Evolutionary conservation across 2,329 filamentous ascomycete species (phyloP), one percentile per base, ranked within the genome.

Genomic region (Grosmannia clavigera): DNA sequence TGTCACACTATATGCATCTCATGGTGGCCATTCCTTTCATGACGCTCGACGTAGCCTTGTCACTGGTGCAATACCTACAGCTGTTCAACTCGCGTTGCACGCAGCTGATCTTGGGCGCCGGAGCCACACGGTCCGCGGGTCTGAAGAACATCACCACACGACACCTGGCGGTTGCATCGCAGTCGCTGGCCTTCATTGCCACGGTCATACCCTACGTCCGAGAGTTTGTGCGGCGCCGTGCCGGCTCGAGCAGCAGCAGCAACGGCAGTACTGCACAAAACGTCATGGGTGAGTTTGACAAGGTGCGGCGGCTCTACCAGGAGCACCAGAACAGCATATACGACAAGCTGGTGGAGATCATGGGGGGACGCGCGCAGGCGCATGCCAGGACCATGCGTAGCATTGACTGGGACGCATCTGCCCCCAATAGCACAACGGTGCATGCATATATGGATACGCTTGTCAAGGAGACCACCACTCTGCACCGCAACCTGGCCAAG

Each of bases 91-190:
- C 91, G 2, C 87, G 94, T 25, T 92, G 92, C 61, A 95, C 88
- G n/a, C 94, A 99, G 70, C 81, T 99, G 61, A 96, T 99, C 64
- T 84, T 99, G 7, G 94, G 94, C 1, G 94, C 94, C 1, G 94
- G 94, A 5, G 94, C 94, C 4, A 96, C 90, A 5, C 81, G 84
- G 43, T 91, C 88, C 29, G 94, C 92, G 1, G 92, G 92, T 0
- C 77, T 99, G 25, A 96, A 91, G 71, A 96, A 96, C 68, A 99
- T 99, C 70, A 96, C 90, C 0, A 96, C 94, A 0, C 94, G 94
- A 67, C 92, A 99, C 73, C 81, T 99, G 1, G 92, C 94, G 0
- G 83, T 97, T 22, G 92, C 94, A 2, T 92, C 88, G 0, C 92
- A 96, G 71, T 88, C 92, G 0, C 75, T 97, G 25, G 87, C 87